Conservation (phyloP, 495 filamentous ascomycete genomes). For the Tuber borchii region DNA sequence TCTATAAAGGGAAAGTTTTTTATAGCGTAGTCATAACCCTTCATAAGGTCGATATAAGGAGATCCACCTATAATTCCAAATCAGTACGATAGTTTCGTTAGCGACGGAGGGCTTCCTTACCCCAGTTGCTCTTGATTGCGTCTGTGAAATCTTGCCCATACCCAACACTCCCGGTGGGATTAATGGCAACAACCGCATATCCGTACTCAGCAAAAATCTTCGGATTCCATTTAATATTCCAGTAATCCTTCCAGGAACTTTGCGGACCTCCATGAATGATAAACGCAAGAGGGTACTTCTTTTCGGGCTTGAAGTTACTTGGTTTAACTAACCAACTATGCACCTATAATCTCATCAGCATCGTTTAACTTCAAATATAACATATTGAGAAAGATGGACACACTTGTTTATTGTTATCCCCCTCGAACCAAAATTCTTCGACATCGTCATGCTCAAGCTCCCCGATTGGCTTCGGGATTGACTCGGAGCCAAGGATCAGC, state of each 20-base stretch:
- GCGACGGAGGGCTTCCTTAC: constrained; percentile 12
- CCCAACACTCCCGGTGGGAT: constrained; percentile 78
- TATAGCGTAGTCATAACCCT: constrained; percentile 69
- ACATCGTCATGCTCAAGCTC: constrained; percentile 46
- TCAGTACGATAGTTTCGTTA: constrained; percentile 3
- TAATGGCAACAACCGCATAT: constrained; percentile 57
- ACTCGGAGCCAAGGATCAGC: constrained; percentile 10
- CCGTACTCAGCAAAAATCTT: constrained; percentile 85
- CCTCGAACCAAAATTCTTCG: constrained; percentile 65
- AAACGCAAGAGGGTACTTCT: constrained; percentile 75
- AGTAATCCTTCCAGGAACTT: constrained; percentile 70
- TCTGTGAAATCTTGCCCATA: constrained; percentile 76
- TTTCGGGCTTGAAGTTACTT: constrained; percentile 59
- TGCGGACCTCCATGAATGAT: constrained; percentile 85
- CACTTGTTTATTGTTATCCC: constrained; percentile 46
- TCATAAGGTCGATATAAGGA: constrained; percentile 51
- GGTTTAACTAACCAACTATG: constrained; percentile 77
- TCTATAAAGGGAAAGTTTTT: constrained; percentile 69
- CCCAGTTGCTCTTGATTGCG: constrained; percentile 72
- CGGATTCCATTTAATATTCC: constrained; percentile 85
- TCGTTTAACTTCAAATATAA: background rate
- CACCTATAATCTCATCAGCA: constrained; percentile 47
- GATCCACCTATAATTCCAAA: constrained; percentile 22
- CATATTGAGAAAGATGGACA: background rate
- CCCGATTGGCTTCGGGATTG: constrained; percentile 13